These are phyloP conservation scores for Tillandsia leiboldiana DNA, from an alignment of 176 grass and related monocot species.

Conservation along the genomic window DNA sequence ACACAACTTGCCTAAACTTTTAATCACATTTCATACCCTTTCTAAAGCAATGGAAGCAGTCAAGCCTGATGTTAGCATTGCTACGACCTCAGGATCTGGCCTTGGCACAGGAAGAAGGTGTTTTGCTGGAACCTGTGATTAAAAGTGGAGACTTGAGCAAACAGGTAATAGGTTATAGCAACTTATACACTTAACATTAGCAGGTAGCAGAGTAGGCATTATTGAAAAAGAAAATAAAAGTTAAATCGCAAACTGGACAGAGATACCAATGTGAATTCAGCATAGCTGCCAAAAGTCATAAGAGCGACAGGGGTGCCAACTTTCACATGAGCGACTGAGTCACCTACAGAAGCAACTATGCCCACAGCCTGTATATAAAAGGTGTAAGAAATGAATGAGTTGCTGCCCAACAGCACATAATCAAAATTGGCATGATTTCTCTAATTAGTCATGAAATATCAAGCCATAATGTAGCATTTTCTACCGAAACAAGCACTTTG, in stretches of 20 bases:
- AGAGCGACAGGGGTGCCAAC: constrained; percentile 83
- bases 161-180: neutral
- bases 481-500: neutral
- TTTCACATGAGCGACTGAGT: constrained; percentile 69
- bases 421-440: neutral
- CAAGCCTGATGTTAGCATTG: constrained; percentile 94
- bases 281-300: constrained; percentile 95
- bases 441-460: neutral
- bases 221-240: neutral
- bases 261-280: constrained; percentile 72
- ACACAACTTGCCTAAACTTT: neutral
- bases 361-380: constrained; percentile 65
- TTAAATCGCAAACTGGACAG: constrained; percentile 3
- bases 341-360: constrained; percentile 79
- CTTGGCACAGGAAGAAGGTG: constrained; percentile 92
- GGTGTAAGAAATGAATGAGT: neutral
- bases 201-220: neutral
- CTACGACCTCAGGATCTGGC: constrained; percentile 91
- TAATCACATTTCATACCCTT: constrained; percentile 40
- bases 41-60: constrained; percentile 98
- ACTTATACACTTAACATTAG: neutral
- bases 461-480: neutral
- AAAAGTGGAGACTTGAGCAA: constrained; percentile 21
- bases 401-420: neutral
- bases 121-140: constrained; percentile 67